A percentile compares a stretch with the other conserved stretches of the same genome.
phyloP scores from a whole-genome alignment of 306 rosid species.

The Quercus glauca region DNA sequence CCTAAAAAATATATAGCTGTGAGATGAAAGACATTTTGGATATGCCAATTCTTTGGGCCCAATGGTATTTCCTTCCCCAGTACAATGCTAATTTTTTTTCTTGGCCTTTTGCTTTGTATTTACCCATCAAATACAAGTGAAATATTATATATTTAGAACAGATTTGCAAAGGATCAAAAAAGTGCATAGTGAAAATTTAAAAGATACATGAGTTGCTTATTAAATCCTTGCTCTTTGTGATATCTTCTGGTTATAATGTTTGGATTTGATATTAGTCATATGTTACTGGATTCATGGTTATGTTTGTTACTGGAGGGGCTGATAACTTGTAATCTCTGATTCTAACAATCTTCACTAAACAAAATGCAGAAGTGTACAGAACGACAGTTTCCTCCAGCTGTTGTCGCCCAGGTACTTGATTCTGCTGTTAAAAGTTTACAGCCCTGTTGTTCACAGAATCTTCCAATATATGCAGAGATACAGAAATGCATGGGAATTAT shows the following conservation, averaged over 20 bases:
- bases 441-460: slow-evolving; percentile 75
- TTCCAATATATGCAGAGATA: slow-evolving; percentile 70
- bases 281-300: background rate
- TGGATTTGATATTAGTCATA: background rate
- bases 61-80: background rate
- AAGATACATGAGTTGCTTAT: background rate
- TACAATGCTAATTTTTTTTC: no score
- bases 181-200: background rate
- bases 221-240: background rate
- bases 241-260: background rate
- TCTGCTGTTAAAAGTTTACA: slow-evolving; percentile 72
- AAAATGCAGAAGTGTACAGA: slow-evolving; percentile 92
- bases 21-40: background rate
- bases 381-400: slow-evolving; percentile 88
- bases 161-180: background rate
- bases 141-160: background rate
- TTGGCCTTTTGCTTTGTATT: background rate
- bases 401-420: slow-evolving; percentile 81
- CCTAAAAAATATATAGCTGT: background rate
- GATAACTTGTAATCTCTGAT: slow-evolving; percentile 12
- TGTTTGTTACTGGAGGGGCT: slow-evolving; percentile 11
- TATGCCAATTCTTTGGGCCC: background rate
- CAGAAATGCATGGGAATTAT: slow-evolving; percentile 93
- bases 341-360: slow-evolving; percentile 11
- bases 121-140: background rate